Conservation (phyloP, 352 stramenopile genomes). For the Phytophthora pini region DNA sequence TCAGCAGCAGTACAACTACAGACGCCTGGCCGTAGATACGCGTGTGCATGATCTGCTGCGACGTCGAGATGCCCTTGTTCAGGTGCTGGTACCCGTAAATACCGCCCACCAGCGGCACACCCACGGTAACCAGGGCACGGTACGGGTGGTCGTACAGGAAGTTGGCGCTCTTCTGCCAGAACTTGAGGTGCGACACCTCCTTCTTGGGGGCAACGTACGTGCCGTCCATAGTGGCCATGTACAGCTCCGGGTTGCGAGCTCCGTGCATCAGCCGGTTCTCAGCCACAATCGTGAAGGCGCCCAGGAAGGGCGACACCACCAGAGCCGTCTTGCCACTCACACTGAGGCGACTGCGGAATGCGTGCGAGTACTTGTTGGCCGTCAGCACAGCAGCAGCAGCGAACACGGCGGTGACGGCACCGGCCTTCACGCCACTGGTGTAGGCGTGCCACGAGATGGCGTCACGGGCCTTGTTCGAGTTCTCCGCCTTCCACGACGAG, state of each 20-base stretch:
- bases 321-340: conserved; percentile 81
- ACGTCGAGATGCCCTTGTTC: conserved; percentile 73
- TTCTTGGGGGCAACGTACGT: conserved; percentile 50
- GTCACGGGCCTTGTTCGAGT: conserved; percentile 65
- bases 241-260: conserved; percentile 76
- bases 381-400: conserved; percentile 38
- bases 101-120: conserved; percentile 66
- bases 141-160: conserved; percentile 87
- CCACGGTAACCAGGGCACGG: conserved; percentile 55
- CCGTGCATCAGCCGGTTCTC: conserved; percentile 69
- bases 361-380: conserved; percentile 66
- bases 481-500: conserved; percentile 40
- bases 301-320: conserved; percentile 66
- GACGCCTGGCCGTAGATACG: conserved; percentile 83
- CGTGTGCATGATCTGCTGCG: conserved; percentile 90
- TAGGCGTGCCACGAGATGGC: conserved; percentile 79
- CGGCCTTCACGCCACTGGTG: conserved; percentile 59
- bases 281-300: conserved; percentile 67
- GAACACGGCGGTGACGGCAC: conserved; percentile 38
- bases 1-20: conserved; percentile 72
- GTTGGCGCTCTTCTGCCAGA: conserved; percentile 73
- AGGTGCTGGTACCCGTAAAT: conserved; percentile 78
- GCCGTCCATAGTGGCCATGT: conserved; percentile 65
- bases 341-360: conserved; percentile 75
- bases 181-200: conserved; percentile 47